Evolutionary conservation across 208 protist genomes (phyloP).

Genomic region (Leptomonas seymouri): DNA sequence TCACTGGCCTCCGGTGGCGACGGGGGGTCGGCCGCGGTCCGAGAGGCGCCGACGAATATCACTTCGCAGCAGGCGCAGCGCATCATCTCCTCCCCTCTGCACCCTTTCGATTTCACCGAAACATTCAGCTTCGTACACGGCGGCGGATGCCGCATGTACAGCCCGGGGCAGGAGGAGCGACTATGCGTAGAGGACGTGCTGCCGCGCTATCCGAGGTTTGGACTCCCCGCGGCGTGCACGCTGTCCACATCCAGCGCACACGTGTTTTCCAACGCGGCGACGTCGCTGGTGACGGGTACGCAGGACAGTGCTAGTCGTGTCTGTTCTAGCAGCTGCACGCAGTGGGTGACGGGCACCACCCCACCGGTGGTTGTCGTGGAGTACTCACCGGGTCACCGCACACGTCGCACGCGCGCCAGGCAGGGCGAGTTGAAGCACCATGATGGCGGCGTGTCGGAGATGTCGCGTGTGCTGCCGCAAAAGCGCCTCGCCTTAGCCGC

Average conservation of each 20-base stretch:
- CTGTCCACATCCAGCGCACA: background rate
- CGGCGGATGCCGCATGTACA: constrained; percentile 44
- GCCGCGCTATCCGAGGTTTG: constrained; percentile 57
- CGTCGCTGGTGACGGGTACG: background rate
- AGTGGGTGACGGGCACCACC: constrained; percentile 23
- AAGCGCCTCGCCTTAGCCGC: constrained; percentile 47
- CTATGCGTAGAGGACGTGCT: constrained; percentile 51
- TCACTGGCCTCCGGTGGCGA: constrained; percentile 44
- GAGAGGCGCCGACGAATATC: constrained; percentile 55
- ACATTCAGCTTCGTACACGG: constrained; percentile 70
- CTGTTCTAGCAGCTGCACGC: constrained; percentile 32
- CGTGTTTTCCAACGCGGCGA: background rate
- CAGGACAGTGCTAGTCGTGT: constrained; percentile 1
- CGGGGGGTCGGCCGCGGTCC: constrained; percentile 35
- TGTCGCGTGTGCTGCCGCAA: constrained; percentile 15
- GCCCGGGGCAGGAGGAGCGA: constrained; percentile 26
- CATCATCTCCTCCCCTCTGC: constrained; percentile 53
- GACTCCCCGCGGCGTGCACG: constrained; percentile 24
- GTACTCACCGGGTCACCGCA: background rate
- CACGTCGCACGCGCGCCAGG: constrained; percentile 3
- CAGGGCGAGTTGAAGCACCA: constrained; percentile 1
- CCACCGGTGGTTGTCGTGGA: constrained; percentile 25
- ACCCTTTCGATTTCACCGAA: constrained; percentile 80
- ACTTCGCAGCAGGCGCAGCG: constrained; percentile 31
- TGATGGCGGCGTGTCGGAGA: background rate